These are phyloP conservation scores for Niebla homalea DNA, from an alignment of 495 filamentous ascomycete genomes.

Conservation along the genomic window DNA sequence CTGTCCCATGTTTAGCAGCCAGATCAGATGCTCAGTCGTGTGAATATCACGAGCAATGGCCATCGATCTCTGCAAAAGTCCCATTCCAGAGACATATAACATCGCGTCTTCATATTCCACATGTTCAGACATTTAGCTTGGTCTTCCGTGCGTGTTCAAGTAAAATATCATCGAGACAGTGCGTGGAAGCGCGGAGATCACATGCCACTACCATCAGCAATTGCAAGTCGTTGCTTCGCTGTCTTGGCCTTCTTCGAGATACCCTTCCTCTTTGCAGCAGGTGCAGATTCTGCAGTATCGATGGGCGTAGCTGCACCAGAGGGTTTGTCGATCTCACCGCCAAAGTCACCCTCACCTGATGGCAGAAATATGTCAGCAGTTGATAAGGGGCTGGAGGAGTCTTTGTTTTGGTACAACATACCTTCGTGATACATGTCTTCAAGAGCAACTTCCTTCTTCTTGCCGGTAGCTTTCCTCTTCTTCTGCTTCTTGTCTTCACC, in stretches of 20 bases:
- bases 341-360: conserved; percentile 85
- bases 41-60: too few relatives aligned
- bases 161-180: too few relatives aligned
- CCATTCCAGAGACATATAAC: too few relatives aligned
- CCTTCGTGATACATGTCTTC: conserved; percentile 99
- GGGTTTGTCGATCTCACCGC: conserved; percentile 65
- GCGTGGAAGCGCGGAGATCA: background rate
- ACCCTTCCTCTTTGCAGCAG: conserved; percentile 43
- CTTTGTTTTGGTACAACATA: conserved; percentile 30
- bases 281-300: conserved; percentile 35
- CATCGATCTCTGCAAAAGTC: too few relatives aligned
- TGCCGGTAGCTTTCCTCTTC: conserved; percentile 35
- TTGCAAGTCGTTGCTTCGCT: conserved; percentile 71
- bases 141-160: too few relatives aligned
- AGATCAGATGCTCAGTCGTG: too few relatives aligned
- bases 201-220: conserved; percentile 66
- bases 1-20: too few relatives aligned
- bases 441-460: conserved; percentile 67
- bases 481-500: conserved; percentile 39
- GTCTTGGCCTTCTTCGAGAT: conserved; percentile 80
- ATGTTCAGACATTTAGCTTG: too few relatives aligned
- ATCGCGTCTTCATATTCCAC: too few relatives aligned
- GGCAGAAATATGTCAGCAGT: conserved; percentile 3
- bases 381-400: background rate
- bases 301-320: conserved; percentile 76